Conservation (phyloP, 2,329 filamentous ascomycete species). For the Elsinoe australis region DNA sequence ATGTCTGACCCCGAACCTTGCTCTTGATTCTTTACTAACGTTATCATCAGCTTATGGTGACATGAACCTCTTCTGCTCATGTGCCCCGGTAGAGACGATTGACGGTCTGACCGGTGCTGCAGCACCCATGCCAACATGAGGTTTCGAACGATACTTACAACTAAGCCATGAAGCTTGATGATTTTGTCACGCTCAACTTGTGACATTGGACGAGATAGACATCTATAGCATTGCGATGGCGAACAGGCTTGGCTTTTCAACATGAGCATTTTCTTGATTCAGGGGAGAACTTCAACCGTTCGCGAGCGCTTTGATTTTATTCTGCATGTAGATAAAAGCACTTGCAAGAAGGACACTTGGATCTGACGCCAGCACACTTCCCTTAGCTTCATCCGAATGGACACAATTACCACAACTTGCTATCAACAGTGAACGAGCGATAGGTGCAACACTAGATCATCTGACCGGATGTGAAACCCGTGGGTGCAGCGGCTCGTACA, state of each 20-base stretch:
- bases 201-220: neutral
- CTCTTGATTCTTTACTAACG: slow-evolving; percentile 23
- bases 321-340: neutral
- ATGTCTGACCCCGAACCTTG: slow-evolving; percentile 36
- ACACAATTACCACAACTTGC: no score
- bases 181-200: no score
- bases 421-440: neutral
- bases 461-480: no score
- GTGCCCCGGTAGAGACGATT: slow-evolving; percentile 65
- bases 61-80: slow-evolving; percentile 90
- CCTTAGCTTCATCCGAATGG: no score
- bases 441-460: slow-evolving; percentile 3
- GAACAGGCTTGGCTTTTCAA: slow-evolving; percentile 1
- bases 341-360: neutral
- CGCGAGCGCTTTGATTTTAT: slow-evolving; percentile 5
- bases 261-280: neutral
- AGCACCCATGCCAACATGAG: slow-evolving; percentile 27
- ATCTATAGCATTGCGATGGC: slow-evolving; percentile 6
- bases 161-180: no score
- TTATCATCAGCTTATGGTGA: slow-evolving; percentile 70
- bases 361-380: no score
- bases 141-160: neutral
- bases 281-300: slow-evolving; percentile 11
- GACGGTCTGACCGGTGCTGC: slow-evolving; percentile 31
- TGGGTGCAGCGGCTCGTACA: no score